Base-by-base conservation (phyloP, 805 yeast genomes). In the Saturnispora diversa region DNA sequence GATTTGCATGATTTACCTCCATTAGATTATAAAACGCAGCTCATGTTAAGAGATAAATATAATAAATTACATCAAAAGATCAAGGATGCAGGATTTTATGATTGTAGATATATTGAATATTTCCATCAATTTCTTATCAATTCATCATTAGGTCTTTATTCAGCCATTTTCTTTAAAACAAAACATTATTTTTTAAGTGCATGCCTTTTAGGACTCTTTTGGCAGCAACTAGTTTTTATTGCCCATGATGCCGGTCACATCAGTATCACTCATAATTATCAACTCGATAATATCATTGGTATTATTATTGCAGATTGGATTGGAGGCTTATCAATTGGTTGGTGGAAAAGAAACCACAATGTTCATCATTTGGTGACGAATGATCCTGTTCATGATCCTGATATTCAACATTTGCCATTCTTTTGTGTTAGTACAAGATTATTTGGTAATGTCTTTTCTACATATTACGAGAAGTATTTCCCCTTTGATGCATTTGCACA, bases 271-370 rank as follows among this genome's bases (percentile, higher is more conserved):
- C 96, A 86, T 56, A 67, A 82, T 51, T 86, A 81, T 59, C 81
- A 78, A 49, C 34, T 74, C 8, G 96, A 86, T 58, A 86, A 80
- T 54, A 56, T 81, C 15, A 67, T 84, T 43, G 94, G 94, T 1
- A 74, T 79, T 58, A 37, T 75, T 2, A 66, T 86, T 37, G 94
- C 95, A 1, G 76, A 84, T 46, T 86, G 70, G 66, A 60, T 77
- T 38, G 96, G 96, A n/a, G 96, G 96, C 0, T 66, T 86, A 31
- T 83, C 94, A 34, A 55, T 85, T 16, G 94, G 95, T 2, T 86
- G 96, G 96, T 86, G 96, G 96, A 87, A 86, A 52, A 69, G 88
- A 39, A 86, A 84, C 59, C 96, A 86, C 61, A 86, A 86, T 56
- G 94, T 86, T n/a, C 96, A 86, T 60, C 96, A 86, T 57, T 63